Percentiles rank a stretch among this genome's conserved stretches.
phyloP scores from a whole-genome alignment of 371 early-diverging fungal species.

The Lichtheimia hyalospora region DNA sequence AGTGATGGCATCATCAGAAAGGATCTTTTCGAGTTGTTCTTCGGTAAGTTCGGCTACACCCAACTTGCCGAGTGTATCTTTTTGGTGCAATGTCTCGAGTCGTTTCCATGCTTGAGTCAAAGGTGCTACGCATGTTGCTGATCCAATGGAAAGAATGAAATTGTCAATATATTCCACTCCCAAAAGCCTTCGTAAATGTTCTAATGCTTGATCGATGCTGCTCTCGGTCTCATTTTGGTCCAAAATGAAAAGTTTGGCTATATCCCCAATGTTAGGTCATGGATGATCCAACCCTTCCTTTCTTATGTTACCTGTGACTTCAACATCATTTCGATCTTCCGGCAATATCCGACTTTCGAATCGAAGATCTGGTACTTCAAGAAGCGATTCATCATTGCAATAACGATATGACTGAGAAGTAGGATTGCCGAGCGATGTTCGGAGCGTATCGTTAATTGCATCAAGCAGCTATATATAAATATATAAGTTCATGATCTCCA shows the following conservation, averaged over 20 bases:
- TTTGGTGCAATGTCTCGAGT: conserved; percentile 17
- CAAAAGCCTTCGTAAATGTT: conserved; percentile 37
- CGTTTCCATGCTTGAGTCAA: conserved; percentile 23
- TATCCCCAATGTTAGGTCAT: neutral
- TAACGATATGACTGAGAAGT: conserved; percentile 27
- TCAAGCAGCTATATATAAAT: conserved; percentile 37
- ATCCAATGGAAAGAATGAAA: conserved; percentile 44
- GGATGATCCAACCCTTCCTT: neutral
- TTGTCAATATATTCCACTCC: conserved; percentile 47
- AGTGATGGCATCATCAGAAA: conserved; percentile 16
- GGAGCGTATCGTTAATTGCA: conserved; percentile 53
- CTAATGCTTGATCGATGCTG: conserved; percentile 31
- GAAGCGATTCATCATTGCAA: conserved; percentile 17
- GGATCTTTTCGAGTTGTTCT: conserved; percentile 20
- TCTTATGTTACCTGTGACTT: conserved; percentile 51
- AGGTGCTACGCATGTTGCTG: neutral
- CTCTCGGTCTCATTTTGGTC: conserved; percentile 17
- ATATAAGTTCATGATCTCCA: neutral
- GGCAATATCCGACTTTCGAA: conserved; percentile 32
- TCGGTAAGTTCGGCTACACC: conserved; percentile 22
- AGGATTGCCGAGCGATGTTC: conserved; percentile 28
- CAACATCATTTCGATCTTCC: conserved; percentile 50
- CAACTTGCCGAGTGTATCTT: conserved; percentile 6
- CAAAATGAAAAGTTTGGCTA: conserved; percentile 53
- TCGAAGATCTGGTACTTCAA: conserved; percentile 49